phyloP scores from a whole-genome alignment of 352 stramenopile species.

The Globisporangium takayamanum region DNA sequence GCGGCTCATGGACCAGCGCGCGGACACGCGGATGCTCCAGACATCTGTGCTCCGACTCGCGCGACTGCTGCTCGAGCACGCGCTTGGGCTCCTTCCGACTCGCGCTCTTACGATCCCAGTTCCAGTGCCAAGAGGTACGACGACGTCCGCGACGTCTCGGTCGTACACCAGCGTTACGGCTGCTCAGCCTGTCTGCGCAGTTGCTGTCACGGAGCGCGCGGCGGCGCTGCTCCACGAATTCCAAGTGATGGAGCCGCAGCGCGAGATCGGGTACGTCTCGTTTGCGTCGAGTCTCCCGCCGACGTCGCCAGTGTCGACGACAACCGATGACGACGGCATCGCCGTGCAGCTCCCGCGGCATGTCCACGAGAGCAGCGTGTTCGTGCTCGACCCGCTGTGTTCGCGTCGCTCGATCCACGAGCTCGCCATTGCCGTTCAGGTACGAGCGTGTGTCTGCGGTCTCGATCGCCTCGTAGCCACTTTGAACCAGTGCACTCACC shows the following conservation, averaged over 20 bases:
- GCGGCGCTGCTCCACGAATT: slow-evolving; percentile 21
- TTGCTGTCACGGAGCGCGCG: slow-evolving; percentile 15
- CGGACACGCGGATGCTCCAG: slow-evolving; percentile 27
- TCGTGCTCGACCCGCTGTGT: slow-evolving; percentile 3
- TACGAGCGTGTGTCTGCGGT: background rate
- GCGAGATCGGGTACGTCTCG: slow-evolving; percentile 15
- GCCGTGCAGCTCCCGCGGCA: slow-evolving; percentile 28
- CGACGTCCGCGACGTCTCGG: slow-evolving; percentile 7
- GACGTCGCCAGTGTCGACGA: slow-evolving; percentile 9
- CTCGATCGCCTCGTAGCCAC: background rate
- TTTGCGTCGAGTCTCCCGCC: background rate
- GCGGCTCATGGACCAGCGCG: slow-evolving; percentile 26
- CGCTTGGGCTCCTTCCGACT: slow-evolving; percentile 24
- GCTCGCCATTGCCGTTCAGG: background rate
- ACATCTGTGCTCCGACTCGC: slow-evolving; percentile 28
- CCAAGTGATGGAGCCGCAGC: slow-evolving; percentile 18
- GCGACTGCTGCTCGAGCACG: slow-evolving; percentile 50
- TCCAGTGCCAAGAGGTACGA: background rate
- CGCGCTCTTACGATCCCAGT: slow-evolving; percentile 21
- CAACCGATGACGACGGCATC: background rate
- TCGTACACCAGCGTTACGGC: slow-evolving; percentile 22
- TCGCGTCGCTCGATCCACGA: slow-evolving; percentile 1
- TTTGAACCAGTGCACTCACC: background rate
- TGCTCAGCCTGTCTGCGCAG: slow-evolving; percentile 26
- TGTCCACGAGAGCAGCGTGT: slow-evolving; percentile 16